phyloP scores from a whole-genome alignment of 1,284 basidiomycete species.

The Trichosporon asahii region DNA sequence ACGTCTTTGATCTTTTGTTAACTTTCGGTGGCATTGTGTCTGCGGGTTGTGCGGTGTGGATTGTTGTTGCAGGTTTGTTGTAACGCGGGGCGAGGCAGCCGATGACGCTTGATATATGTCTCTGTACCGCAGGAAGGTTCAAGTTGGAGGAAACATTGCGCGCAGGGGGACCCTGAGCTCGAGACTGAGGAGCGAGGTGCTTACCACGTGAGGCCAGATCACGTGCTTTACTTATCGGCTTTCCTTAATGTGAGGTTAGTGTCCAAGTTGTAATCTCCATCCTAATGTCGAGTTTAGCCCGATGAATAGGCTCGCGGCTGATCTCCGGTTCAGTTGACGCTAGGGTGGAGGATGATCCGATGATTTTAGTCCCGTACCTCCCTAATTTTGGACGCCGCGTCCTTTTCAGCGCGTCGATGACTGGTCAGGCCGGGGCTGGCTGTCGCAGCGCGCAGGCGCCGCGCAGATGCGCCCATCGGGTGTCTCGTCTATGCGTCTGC shows the following conservation, averaged over 20 bases:
- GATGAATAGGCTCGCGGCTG: background rate
- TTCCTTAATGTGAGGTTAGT: background rate
- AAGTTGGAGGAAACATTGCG: conserved; percentile 5
- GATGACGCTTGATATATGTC: background rate
- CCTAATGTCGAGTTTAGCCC: too few relatives aligned
- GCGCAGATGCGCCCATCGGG: background rate
- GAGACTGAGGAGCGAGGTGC: background rate
- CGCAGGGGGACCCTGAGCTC: background rate
- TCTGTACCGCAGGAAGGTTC: background rate
- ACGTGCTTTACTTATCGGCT: background rate
- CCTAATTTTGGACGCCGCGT: conserved; percentile 1
- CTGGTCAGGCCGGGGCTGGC: too few relatives aligned
- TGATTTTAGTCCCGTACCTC: background rate
- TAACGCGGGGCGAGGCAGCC: background rate
- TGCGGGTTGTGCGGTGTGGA: background rate
- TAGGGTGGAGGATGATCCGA: background rate
- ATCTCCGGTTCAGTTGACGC: background rate
- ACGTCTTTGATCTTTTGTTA: conserved; percentile 39
- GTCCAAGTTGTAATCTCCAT: too few relatives aligned
- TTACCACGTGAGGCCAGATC: background rate
- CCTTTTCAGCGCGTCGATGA: background rate
- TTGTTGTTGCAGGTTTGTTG: background rate
- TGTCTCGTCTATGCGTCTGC: conserved; percentile 9
- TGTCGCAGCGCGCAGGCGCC: too few relatives aligned
- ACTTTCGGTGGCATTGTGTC: conserved; percentile 26